Evolutionary conservation across 805 yeast species (phyloP), one percentile per base, ranked within the genome.

Genomic region (Clavispora carvajalis): DNA sequence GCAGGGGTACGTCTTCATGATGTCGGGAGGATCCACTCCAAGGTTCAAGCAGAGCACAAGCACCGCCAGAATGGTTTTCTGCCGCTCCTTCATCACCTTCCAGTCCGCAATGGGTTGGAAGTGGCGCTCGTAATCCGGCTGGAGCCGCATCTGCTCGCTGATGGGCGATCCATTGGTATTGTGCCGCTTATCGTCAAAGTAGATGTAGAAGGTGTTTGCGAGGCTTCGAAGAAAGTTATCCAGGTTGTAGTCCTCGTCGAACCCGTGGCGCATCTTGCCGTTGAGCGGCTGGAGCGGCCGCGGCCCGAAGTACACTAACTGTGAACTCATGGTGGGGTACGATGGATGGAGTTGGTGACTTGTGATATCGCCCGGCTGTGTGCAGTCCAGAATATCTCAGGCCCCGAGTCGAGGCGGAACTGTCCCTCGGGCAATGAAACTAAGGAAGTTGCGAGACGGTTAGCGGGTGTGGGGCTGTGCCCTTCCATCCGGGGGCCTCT

Each of bases 1-100:
- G 53, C 95, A 85, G 1, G 96, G 97, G 46, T 85, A 88, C 0
- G 97, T 88, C 58, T 89, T 87, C 57, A 86, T 79, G 21, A 90
- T 80, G 62, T 93, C 99, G 1, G 99, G 99, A 2, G 99, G 99
- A 51, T 91, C 98, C 1, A 93, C 96, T 7, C 98, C 97, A 19
- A 91, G 63, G 57, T 93, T 93, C 28, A 93, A 68, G 60, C 99
- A 93, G 36, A 93, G 67, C 37, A 93, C 89, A 7, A 93, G 68
- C 12, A 96, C 97, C 0, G 97, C 99, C 40, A 86, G 82, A 10
- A 90, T 88, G 1, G 99, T 93, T 57, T 90, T 85, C 55, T 85
- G 95, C 33, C 96, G 77, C 51, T 89, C 96, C 45, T 83, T 80
- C 74, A 88, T 85, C 22, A 82, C 76, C 49, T 95, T 85, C 99